Base-by-base conservation (phyloP, 306 rosid genomes). In the Hippophae rhamnoides region DNA sequence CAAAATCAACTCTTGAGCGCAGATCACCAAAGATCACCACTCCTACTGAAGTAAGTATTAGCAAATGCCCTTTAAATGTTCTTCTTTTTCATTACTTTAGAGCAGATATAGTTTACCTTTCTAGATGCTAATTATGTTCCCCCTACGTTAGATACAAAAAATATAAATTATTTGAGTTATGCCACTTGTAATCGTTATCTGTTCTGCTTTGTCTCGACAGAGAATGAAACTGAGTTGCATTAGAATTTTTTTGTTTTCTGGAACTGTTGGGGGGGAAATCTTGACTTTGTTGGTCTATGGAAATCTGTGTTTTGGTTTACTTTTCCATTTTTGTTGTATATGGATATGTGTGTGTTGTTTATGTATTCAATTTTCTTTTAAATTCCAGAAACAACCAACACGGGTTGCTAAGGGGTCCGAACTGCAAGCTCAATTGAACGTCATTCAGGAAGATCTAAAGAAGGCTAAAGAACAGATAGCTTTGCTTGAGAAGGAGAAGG, bases 361-460 rank as follows among this genome's bases (percentile, higher is more conserved):
- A 14, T 49, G 26, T 47, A 4, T 67, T 42, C 72, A 57, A 18
- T 45, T 74, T 54, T 49, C 25, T 49, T 49, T 6, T 58, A 67
- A 45, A 67, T 55, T 79, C 57, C 85, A 92, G 98, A 92, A 87
- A 74, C 83, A 70, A 51, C 68, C 61, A n/a, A 58, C 89, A 18
- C 79, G 81, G 50, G 64, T 64, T 61, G 75, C 78, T 3, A 92
- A 83, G 86, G 84, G 79, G 62, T 78, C 85, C 9, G 96, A 92
- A 42, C 40, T 85, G 69, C 98, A 87, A 63, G 71, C 67, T 10
- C 95, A 85, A 60, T 66, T 87, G 71, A 85, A 59, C 72, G 26
- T 48, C 27, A 86, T 84, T 63, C 95, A 85, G 69, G 96, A 85
- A 61, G 96, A 92, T 76, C 86, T 92, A 31, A 85, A 85, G 81